These are phyloP conservation scores for Wickerhamiella musiphila DNA, from an alignment of 805 yeast genomes.

Conservation along the genomic window DNA sequence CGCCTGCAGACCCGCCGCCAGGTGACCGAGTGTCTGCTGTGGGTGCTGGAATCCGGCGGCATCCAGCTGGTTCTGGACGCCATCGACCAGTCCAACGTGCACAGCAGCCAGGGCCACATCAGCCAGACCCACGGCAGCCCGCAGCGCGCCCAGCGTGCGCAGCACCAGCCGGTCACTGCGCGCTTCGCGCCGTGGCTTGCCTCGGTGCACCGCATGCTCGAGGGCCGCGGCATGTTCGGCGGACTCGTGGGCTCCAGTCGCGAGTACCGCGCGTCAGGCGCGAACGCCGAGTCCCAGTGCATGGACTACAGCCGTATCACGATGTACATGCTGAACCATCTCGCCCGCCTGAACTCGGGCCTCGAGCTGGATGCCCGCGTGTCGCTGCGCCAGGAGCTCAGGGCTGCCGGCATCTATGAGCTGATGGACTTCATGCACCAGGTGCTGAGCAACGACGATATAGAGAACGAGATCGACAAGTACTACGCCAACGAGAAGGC, in stretches of 20 bases:
- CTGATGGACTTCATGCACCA: conserved; percentile 35
- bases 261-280: conserved; percentile 13
- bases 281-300: conserved; percentile 43
- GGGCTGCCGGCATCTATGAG: conserved; percentile 36
- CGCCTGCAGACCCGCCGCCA: conserved; percentile 57
- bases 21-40: conserved; percentile 60
- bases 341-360: conserved; percentile 22
- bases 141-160: conserved; percentile 15
- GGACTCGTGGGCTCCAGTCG: conserved; percentile 82
- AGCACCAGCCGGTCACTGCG: too few species aligned
- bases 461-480: conserved; percentile 47
- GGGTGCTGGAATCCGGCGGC: conserved; percentile 33
- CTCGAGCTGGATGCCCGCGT: conserved; percentile 26
- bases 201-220: conserved; percentile 47
- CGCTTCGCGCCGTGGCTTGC: conserved; percentile 58
- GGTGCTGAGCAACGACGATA: conserved; percentile 34
- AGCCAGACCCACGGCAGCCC: not conserved
- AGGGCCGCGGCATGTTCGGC: conserved; percentile 79
- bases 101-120: too few species aligned
- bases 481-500: conserved; percentile 33
- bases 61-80: conserved; percentile 42
- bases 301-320: conserved; percentile 58
- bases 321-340: conserved; percentile 49
- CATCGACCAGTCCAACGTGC: conserved; percentile 20
- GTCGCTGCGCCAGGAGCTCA: conserved; percentile 42